These are phyloP conservation scores for Mycosphaerella arachidis DNA, from an alignment of 2,329 filamentous ascomycete species.

Conservation along the genomic window DNA sequence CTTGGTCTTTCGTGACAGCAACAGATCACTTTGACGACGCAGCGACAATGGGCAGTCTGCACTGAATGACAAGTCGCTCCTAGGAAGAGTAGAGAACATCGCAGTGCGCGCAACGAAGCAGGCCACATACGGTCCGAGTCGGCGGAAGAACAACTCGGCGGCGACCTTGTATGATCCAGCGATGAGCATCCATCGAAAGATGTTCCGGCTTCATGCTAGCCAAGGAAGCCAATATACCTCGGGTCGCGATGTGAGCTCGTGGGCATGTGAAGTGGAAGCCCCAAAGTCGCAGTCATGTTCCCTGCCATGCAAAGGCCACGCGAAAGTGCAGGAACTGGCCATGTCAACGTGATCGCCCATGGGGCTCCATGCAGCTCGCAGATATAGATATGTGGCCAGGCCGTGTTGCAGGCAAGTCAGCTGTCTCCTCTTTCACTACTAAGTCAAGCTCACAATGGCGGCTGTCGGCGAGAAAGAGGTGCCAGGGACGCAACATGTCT, in stretches of 20 bases:
- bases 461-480: slow-evolving; percentile 47
- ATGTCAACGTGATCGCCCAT: slow-evolving; percentile 6
- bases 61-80: neutral
- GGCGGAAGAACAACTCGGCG: neutral
- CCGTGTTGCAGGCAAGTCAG: neutral
- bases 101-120: neutral
- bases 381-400: slow-evolving; percentile 6
- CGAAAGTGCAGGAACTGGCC: slow-evolving; percentile 17
- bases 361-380: neutral
- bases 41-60: neutral
- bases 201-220: neutral
- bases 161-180: neutral
- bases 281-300: neutral
- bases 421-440: slow-evolving; percentile 1
- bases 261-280: neutral
- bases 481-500: slow-evolving; percentile 13
- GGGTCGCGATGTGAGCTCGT: neutral
- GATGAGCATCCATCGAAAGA: neutral
- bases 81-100: neutral
- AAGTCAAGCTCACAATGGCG: slow-evolving; percentile 37
- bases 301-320: slow-evolving; percentile 6
- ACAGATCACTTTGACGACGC: neutral
- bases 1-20: neutral
- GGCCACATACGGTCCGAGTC: neutral
- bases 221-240: neutral